Conservation (phyloP, 176 grass and related monocot genomes). For the Hordeum marinum region DNA sequence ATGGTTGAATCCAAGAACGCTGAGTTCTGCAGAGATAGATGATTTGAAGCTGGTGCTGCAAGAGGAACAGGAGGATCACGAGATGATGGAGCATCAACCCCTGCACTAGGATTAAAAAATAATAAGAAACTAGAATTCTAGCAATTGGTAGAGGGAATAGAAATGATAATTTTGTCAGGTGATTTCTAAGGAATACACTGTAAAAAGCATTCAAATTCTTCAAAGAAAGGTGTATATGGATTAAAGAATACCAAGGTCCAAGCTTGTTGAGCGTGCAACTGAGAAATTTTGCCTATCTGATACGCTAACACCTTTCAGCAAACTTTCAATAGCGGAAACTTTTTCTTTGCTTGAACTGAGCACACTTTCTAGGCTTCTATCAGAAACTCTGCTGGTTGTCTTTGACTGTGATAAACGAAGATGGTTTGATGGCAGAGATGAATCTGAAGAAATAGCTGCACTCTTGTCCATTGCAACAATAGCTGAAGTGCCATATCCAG, state of each 20-base stretch:
- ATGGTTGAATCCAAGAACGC: conserved; percentile 61
- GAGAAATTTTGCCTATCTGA: conserved; percentile 77
- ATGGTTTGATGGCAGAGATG: conserved; percentile 65
- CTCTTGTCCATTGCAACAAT: conserved; percentile 98
- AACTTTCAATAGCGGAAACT: conserved; percentile 97
- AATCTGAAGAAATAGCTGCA: conserved; percentile 59
- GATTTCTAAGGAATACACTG: conserved; percentile 1
- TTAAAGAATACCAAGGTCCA: conserved; percentile 88
- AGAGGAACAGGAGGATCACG: conserved; percentile 74
- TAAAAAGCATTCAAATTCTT: conserved; percentile 12
- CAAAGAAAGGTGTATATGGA: conserved; percentile 31
- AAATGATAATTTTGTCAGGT: background rate
- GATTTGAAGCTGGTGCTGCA: conserved; percentile 58
- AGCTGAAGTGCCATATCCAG: conserved; percentile 89
- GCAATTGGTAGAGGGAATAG: background rate
- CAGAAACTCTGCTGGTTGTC: conserved; percentile 48
- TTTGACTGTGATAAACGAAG: conserved; percentile 76
- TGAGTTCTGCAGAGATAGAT: conserved; percentile 57
- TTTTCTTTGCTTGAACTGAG: conserved; percentile 97
- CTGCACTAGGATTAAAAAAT: conserved; percentile 72
- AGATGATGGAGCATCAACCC: conserved; percentile 86
- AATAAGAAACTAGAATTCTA: conserved; percentile 37
- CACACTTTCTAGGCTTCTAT: conserved; percentile 91
- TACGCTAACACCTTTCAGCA: conserved; percentile 79
- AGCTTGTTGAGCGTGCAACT: conserved; percentile 64